Conservation (phyloP, 768 basidiomycete species). For the Cystobasidium ongulense region DNA sequence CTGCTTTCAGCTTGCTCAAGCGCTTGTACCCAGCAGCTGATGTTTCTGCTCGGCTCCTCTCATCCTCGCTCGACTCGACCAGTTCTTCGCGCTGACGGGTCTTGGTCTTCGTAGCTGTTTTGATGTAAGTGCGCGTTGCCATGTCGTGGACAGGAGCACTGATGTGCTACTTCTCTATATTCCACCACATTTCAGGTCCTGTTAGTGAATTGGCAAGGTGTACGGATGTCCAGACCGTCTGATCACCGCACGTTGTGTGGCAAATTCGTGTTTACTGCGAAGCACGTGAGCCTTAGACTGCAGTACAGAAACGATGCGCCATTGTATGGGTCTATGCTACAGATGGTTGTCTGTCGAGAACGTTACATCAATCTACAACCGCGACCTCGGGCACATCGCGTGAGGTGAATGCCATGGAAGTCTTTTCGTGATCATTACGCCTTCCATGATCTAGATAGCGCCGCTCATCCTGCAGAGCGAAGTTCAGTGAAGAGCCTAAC, state of each 20-base stretch:
- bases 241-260: background rate
- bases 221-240: background rate
- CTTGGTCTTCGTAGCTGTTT: slow-evolving; percentile 13
- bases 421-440: background rate
- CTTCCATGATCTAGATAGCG: background rate
- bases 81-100: background rate
- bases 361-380: background rate
- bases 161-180: background rate
- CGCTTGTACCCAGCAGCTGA: background rate
- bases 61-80: slow-evolving; percentile 10
- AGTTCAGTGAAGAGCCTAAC: too few relatives aligned
- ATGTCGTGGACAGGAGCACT: background rate
- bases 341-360: background rate
- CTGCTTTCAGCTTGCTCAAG: background rate
- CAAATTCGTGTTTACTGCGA: background rate
- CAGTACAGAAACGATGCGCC: too few relatives aligned
- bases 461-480: background rate
- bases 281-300: background rate
- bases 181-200: too few relatives aligned
- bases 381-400: background rate
- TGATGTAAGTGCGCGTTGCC: background rate
- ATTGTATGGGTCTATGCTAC: background rate
- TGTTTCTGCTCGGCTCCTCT: background rate
- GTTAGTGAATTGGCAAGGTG: background rate
- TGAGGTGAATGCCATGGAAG: background rate